Evolutionary conservation across 768 basidiomycete species (phyloP).

Genomic region (Glaciozyma martinii): DNA sequence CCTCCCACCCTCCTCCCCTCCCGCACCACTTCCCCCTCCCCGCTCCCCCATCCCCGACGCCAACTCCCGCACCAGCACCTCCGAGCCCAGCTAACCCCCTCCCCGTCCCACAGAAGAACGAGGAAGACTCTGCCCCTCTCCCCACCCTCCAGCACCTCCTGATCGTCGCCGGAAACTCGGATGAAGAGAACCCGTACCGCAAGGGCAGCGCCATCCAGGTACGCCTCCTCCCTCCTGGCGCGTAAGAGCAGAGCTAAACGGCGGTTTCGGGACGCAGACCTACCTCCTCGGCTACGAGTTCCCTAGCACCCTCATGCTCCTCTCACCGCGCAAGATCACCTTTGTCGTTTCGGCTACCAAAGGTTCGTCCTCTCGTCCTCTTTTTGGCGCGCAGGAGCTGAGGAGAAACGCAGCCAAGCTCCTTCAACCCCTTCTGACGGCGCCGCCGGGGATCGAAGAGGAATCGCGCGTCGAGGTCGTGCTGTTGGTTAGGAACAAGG

Average conservation of each 20-base stretch:
- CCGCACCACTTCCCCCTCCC: neutral
- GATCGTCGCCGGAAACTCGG: constrained; percentile 42
- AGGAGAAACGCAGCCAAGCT: constrained; percentile 21
- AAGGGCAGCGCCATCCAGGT: constrained; percentile 91
- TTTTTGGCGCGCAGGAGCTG: neutral
- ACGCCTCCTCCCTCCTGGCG: constrained; percentile 29
- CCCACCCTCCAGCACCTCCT: constrained; percentile 37
- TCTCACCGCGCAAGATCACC: constrained; percentile 60
- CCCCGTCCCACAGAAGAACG: constrained; percentile 6
- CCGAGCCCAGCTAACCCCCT: neutral
- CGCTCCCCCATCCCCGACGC: constrained; percentile 17
- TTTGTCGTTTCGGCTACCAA: constrained; percentile 66
- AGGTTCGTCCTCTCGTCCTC: constrained; percentile 4
- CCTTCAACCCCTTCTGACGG: constrained; percentile 19
- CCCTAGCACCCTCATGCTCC: constrained; percentile 80
- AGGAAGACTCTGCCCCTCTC: constrained; percentile 35
- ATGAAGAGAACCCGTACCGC: constrained; percentile 79
- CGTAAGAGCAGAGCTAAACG: too few species aligned
- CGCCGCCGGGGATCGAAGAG: neutral
- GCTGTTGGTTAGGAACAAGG: constrained; percentile 48
- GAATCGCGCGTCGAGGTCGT: constrained; percentile 51
- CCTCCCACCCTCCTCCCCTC: neutral
- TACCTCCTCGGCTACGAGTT: constrained; percentile 98
- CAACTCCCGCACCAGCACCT: neutral
- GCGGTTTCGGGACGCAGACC: constrained; percentile 55